Evolutionary conservation across 305 asterid species (phyloP).

Genomic region (Nicotiana rustica): DNA sequence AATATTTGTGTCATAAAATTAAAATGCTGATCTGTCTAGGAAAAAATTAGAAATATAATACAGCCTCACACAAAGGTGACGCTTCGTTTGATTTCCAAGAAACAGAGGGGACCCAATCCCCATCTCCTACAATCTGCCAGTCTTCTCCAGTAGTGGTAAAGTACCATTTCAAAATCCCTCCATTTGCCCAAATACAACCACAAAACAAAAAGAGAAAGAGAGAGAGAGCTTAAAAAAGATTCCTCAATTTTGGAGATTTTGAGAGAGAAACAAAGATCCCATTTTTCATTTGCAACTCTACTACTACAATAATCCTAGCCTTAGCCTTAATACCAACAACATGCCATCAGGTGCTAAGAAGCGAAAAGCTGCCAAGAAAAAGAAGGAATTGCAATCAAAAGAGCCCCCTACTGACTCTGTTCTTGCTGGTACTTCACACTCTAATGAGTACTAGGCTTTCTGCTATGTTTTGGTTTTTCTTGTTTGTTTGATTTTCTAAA

Average conservation of each 20-base stretch:
- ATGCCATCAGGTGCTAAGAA: slow-evolving; percentile 89
- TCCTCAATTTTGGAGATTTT: background rate
- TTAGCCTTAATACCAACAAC: slow-evolving; percentile 25
- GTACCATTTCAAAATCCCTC: slow-evolving; percentile 3
- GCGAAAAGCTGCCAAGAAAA: slow-evolving; percentile 82
- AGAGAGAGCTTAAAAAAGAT: background rate
- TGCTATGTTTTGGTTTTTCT: background rate
- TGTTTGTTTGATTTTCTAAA: too few relatives aligned
- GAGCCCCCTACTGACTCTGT: slow-evolving; percentile 34
- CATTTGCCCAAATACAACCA: slow-evolving; percentile 7
- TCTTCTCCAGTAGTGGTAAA: background rate
- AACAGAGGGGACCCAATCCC: slow-evolving; percentile 30
- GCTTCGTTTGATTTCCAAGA: slow-evolving; percentile 26
- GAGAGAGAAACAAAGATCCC: background rate
- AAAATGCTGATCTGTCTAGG: background rate
- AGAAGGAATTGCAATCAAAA: slow-evolving; percentile 46
- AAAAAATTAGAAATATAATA: background rate
- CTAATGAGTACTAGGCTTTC: background rate
- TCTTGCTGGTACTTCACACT: slow-evolving; percentile 31
- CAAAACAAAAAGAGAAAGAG: background rate
- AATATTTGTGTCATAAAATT: slow-evolving; percentile 11
- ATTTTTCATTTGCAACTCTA: background rate
- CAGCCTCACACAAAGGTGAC: slow-evolving; percentile 10
- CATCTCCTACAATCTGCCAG: slow-evolving; percentile 22
- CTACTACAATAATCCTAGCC: background rate